Conservation (phyloP, 148 eudicot genomes). For the Rhododendron henanense region DNA sequence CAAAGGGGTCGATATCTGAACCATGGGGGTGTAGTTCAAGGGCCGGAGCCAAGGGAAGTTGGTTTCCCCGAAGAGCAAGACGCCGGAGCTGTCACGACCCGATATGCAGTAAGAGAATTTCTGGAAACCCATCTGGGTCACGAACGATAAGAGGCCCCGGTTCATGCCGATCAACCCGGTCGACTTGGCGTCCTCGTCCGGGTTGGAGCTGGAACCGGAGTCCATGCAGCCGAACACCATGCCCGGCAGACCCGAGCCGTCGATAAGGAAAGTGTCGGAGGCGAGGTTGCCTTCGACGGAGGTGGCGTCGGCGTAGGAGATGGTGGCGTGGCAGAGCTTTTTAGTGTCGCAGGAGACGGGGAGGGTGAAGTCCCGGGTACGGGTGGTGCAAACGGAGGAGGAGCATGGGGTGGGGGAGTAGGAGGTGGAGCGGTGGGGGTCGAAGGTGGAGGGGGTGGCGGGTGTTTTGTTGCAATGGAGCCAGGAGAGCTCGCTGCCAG, state of each 20-base stretch:
- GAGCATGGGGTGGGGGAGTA: slow-evolving; percentile 54
- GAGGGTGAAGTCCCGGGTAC: slow-evolving; percentile 49
- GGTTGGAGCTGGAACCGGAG: slow-evolving; percentile 38
- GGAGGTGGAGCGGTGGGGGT: slow-evolving; percentile 46
- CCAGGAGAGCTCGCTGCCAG: slow-evolving; percentile 88
- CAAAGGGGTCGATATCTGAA: slow-evolving; percentile 52
- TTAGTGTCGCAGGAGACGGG: slow-evolving; percentile 72
- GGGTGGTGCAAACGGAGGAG: slow-evolving; percentile 43
- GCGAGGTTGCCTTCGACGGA: slow-evolving; percentile 78
- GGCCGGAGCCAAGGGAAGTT: slow-evolving; percentile 50
- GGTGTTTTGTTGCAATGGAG: slow-evolving; percentile 61
- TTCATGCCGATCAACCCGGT: slow-evolving; percentile 90
- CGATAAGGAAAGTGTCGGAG: slow-evolving; percentile 49
- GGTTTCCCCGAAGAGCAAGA: slow-evolving; percentile 61
- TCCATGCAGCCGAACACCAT: slow-evolving; percentile 79
- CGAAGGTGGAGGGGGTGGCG: slow-evolving; percentile 19
- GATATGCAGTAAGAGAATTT: slow-evolving; percentile 90
- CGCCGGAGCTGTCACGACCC: slow-evolving; percentile 63
- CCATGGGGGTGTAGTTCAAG: slow-evolving; percentile 69
- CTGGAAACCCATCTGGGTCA: slow-evolving; percentile 70
- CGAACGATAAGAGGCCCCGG: slow-evolving; percentile 76
- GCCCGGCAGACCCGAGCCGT: slow-evolving; percentile 36
- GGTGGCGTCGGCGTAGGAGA: slow-evolving; percentile 70
- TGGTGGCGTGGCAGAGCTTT: slow-evolving; percentile 59
- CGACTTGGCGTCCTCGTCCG: slow-evolving; percentile 50